These are phyloP conservation scores for Nymphaea colorata DNA, from an alignment of 164 flowering plant species.

Conservation along the genomic window DNA sequence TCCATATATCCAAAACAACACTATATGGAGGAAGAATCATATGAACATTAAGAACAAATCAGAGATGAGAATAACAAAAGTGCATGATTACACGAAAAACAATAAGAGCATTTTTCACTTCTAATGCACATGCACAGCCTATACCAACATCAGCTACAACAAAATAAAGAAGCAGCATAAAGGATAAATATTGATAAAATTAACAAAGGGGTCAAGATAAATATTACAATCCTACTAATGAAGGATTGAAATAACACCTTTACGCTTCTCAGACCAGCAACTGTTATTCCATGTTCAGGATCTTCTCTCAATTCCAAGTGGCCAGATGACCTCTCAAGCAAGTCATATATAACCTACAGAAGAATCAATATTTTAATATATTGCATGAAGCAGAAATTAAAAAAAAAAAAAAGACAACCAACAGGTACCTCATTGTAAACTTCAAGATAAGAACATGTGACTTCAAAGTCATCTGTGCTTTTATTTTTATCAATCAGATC, in stretches of 20 bases:
- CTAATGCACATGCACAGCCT: too few species aligned
- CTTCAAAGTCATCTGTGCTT: slow-evolving; percentile 67
- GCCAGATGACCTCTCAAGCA: slow-evolving; percentile 84
- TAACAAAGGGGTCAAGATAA: not conserved
- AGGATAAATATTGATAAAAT: not conserved
- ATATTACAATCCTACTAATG: not conserved
- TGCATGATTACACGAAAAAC: too few species aligned
- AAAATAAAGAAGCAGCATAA: not conserved
- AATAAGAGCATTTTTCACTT: too few species aligned
- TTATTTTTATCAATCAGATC: slow-evolving; percentile 51
- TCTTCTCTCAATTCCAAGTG: slow-evolving; percentile 93
- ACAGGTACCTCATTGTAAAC: slow-evolving; percentile 81
- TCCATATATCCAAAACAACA: too few species aligned
- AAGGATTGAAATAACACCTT: slow-evolving; percentile 36
- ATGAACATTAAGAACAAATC: too few species aligned
- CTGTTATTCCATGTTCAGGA: slow-evolving; percentile 70
- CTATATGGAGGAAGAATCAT: too few species aligned
- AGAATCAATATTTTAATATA: not conserved
- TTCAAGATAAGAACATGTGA: slow-evolving; percentile 86
- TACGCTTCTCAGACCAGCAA: slow-evolving; percentile 74
- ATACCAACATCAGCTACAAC: too few species aligned
- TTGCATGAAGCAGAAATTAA: not conserved
- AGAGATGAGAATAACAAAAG: too few species aligned
- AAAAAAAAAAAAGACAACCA: slow-evolving; percentile 1
- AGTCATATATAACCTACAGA: slow-evolving; percentile 76